Conservation (phyloP, 257 asterid species). For the Rauvolfia tetraphylla region DNA sequence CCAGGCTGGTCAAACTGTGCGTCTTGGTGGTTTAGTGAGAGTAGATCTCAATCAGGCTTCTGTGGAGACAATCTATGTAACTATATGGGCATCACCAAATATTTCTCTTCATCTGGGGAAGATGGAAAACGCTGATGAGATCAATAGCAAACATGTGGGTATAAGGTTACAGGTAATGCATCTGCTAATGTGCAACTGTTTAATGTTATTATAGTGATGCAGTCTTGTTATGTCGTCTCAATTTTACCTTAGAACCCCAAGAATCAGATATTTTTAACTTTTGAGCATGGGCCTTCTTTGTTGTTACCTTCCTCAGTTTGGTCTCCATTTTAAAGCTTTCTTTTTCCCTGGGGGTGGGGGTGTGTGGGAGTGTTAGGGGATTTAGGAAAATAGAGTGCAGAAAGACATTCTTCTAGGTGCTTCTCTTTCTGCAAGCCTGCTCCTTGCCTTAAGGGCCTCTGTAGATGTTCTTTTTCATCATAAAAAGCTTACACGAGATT, state of each 20-base stretch:
- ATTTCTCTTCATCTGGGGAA: slow-evolving; percentile 86
- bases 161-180: slow-evolving; percentile 75
- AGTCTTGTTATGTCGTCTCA: neutral
- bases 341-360: neutral
- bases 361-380: neutral
- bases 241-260: neutral
- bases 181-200: slow-evolving; percentile 3
- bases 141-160: slow-evolving; percentile 75
- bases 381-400: neutral
- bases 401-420: neutral
- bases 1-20: slow-evolving; percentile 88
- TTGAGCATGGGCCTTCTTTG: neutral
- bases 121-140: slow-evolving; percentile 78
- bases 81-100: slow-evolving; percentile 74
- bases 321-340: neutral
- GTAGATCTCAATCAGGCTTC: slow-evolving; percentile 75
- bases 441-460: neutral
- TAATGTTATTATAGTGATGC: neutral
- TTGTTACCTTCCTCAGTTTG: neutral
- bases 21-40: slow-evolving; percentile 74
- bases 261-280: neutral
- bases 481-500: neutral
- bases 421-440: neutral
- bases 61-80: slow-evolving; percentile 73
- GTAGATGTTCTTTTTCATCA: neutral